phyloP scores from a whole-genome alignment of 202 grass and related monocot species.

The Carex sylvatica region DNA sequence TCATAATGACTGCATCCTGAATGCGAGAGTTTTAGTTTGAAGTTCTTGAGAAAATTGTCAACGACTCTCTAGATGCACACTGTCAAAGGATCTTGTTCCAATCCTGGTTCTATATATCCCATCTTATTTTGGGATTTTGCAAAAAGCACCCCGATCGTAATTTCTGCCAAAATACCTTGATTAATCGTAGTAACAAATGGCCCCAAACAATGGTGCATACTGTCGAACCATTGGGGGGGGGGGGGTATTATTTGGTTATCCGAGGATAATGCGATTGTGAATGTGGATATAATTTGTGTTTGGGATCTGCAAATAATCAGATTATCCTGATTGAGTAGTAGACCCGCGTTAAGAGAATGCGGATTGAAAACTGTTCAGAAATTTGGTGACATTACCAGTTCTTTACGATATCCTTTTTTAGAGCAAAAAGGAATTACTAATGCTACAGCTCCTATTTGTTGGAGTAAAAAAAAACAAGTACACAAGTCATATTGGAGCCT shows the following conservation, averaged over 20 bases:
- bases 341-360: not conserved
- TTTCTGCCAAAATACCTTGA: not conserved
- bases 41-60: not conserved
- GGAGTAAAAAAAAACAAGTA: not conserved
- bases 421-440: not conserved
- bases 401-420: not conserved
- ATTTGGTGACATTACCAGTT: not conserved
- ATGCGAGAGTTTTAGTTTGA: not conserved
- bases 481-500: not conserved
- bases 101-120: not conserved
- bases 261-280: not conserved
- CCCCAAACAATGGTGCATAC: not conserved
- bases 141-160: not conserved
- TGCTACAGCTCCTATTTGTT: not conserved
- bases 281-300: not conserved
- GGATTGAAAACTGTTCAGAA: not conserved
- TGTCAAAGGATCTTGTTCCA: conserved; percentile 11
- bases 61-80: not conserved
- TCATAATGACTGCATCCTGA: not conserved
- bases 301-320: not conserved
- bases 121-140: not conserved
- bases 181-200: not conserved
- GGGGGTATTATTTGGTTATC: not conserved
- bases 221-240: no score
- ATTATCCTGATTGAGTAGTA: not conserved